phyloP scores from a whole-genome alignment of 2,329 filamentous ascomycete genomes.

The Ploettnerulaceae sp. region DNA sequence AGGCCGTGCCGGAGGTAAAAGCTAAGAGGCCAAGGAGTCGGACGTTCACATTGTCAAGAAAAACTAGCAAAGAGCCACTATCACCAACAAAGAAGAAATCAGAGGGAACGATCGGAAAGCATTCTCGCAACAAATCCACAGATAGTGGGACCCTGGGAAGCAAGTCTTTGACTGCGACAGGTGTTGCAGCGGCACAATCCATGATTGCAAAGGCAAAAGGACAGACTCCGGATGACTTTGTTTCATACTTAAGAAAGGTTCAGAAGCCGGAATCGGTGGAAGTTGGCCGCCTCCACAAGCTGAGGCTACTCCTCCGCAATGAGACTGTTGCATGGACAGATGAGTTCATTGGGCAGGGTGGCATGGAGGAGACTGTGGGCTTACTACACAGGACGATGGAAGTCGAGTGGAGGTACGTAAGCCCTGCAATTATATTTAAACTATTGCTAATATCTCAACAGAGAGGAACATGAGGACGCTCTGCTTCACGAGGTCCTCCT shows the following conservation, averaged over 20 bases:
- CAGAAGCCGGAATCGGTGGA: constrained; percentile 80
- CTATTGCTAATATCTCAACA: constrained; percentile 41
- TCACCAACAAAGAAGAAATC: constrained; percentile 73
- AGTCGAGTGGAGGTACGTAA: constrained; percentile 84
- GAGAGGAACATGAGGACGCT: constrained; percentile 92
- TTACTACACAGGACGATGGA: constrained; percentile 88
- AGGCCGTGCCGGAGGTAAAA: constrained; percentile 38
- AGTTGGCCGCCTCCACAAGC: constrained; percentile 91
- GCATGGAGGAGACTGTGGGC: constrained; percentile 86
- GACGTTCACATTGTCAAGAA: constrained; percentile 58
- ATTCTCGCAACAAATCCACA: constrained; percentile 67
- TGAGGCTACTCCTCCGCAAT: constrained; percentile 82
- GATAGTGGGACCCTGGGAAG: constrained; percentile 63
- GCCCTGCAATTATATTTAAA: neutral
- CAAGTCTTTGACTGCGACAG: constrained; percentile 48
- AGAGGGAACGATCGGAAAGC: constrained; percentile 56
- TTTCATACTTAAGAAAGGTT: constrained; percentile 75
- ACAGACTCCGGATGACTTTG: constrained; percentile 75
- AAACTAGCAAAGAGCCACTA: constrained; percentile 46
- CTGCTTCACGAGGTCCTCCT: constrained; percentile 87
- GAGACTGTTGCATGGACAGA: constrained; percentile 97
- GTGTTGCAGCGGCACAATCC: constrained; percentile 50
- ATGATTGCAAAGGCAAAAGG: constrained; percentile 67
- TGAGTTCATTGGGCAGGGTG: constrained; percentile 80
- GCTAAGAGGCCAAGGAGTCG: constrained; percentile 61